phyloP scores from a whole-genome alignment of 805 yeast genomes.

The Schizosaccharomyces cryophilus region DNA sequence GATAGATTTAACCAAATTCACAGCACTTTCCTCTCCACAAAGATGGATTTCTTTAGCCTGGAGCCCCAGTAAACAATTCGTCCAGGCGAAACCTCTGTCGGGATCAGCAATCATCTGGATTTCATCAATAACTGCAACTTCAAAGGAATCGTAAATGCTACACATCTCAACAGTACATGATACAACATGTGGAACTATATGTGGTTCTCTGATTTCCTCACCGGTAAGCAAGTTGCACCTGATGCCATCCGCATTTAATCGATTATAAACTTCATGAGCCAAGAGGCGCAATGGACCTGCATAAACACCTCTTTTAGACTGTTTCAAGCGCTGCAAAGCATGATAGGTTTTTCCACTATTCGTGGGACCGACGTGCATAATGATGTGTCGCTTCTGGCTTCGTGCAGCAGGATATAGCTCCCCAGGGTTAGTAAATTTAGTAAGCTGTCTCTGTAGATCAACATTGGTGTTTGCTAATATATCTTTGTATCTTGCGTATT shows the following conservation, averaged over 20 bases:
- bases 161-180: constrained; percentile 90
- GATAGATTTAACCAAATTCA: constrained; percentile 37
- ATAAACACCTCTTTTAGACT: constrained; percentile 53
- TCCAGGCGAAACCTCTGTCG: constrained; percentile 81
- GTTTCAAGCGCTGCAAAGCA: constrained; percentile 45
- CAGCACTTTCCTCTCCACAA: constrained; percentile 79
- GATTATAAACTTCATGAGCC: constrained; percentile 77
- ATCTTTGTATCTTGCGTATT: not conserved
- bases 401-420: constrained; percentile 50
- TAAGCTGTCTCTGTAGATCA: not conserved
- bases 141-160: constrained; percentile 40
- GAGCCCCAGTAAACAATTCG: constrained; percentile 68
- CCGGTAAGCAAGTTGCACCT: constrained; percentile 79
- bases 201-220: constrained; percentile 61
- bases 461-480: not conserved
- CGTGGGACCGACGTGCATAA: constrained; percentile 95
- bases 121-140: constrained; percentile 80
- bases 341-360: constrained; percentile 83
- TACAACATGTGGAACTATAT: constrained; percentile 44
- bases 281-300: constrained; percentile 84
- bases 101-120: constrained; percentile 80
- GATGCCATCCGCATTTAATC: constrained; percentile 39
- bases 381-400: constrained; percentile 45
- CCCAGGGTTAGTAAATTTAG: not conserved
- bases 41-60: constrained; percentile 66